A percentile compares a stretch with the other conserved stretches of the same genome.
Evolutionary conservation across 106 monocot species (phyloP).

Genomic region (Amphibolis antarctica): DNA sequence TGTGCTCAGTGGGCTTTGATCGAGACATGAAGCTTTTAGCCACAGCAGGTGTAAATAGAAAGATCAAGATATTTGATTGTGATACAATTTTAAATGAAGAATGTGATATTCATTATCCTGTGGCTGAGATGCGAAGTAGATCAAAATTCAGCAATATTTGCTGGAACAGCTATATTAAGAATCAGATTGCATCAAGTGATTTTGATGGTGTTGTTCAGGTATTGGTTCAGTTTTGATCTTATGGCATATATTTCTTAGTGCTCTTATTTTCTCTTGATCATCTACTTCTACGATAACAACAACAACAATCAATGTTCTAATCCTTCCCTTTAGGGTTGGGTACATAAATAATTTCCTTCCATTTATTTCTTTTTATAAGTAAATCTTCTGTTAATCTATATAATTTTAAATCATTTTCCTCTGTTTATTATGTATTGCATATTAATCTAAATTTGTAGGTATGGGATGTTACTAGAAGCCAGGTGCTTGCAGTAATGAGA

Average conservation of each 20-base stretch:
- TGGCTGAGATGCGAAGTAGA: conserved; percentile 64
- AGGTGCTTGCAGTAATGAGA: conserved; percentile 53
- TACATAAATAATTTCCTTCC: too few species aligned
- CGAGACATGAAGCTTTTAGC: conserved; percentile 88
- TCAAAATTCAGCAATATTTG: conserved; percentile 86
- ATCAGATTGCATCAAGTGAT: conserved; percentile 93
- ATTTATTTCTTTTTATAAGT: too few species aligned
- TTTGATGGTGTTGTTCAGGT: conserved; percentile 98
- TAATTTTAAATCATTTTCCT: too few species aligned
- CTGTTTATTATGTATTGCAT: too few species aligned
- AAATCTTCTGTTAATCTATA: too few species aligned
- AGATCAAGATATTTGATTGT: conserved; percentile 90
- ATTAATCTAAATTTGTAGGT: conserved; percentile 22
- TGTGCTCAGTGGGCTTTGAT: conserved; percentile 84
- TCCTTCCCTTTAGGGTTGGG: too few species aligned
- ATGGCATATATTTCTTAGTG: too few species aligned
- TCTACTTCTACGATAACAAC: too few species aligned
- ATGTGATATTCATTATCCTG: conserved; percentile 86
- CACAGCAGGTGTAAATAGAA: conserved; percentile 81
- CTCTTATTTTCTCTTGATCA: neutral
- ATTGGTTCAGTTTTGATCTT: neutral
- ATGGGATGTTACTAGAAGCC: conserved; percentile 67
- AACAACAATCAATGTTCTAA: too few species aligned
- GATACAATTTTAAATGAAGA: conserved; percentile 63
- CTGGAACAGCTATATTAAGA: conserved; percentile 97